Conservation (phyloP, 768 basidiomycete genomes). For the Trichaptum fuscoviolaceum region DNA sequence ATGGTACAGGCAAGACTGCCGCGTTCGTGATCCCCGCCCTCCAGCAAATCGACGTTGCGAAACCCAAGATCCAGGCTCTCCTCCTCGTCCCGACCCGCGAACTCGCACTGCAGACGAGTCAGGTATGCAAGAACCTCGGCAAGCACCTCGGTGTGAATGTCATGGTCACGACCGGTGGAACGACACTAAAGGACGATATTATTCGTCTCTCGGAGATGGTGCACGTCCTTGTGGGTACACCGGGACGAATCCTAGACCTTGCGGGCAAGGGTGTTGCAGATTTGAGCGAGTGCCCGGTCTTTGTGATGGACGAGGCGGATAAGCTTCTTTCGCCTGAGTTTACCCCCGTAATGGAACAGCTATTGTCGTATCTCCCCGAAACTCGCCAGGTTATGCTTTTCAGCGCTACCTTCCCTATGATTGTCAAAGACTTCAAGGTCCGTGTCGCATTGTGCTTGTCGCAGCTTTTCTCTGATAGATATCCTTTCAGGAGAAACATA, state of each 20-base stretch:
- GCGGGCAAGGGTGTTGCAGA: constrained; percentile 92
- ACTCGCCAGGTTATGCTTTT: constrained; percentile 98
- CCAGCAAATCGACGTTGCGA: constrained; percentile 81
- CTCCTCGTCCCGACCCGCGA: constrained; percentile 98
- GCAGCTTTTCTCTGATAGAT: constrained; percentile 7
- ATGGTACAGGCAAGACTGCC: constrained; percentile 97
- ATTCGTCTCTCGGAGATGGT: constrained; percentile 84
- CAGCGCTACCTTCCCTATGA: constrained; percentile 97
- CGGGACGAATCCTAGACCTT: constrained; percentile 92
- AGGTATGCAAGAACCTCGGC: constrained; percentile 95
- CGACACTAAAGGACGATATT: constrained; percentile 97
- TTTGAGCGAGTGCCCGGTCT: constrained; percentile 89
- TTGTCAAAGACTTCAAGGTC: constrained; percentile 99
- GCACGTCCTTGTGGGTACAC: constrained; percentile 96
- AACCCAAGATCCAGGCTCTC: constrained; percentile 90
- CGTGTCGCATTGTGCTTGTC: constrained; percentile 11
- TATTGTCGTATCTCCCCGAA: constrained; percentile 77
- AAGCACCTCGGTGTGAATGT: constrained; percentile 95
- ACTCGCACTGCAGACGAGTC: constrained; percentile 95
- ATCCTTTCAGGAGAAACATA: constrained; percentile 78
- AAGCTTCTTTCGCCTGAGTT: constrained; percentile 97
- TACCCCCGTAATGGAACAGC: constrained; percentile 95
- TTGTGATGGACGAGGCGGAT: constrained; percentile 99
- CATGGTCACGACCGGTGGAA: constrained; percentile 99
- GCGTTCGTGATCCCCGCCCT: constrained; percentile 98